phyloP scores from a whole-genome alignment of 2,329 filamentous ascomycete species.

The Fusarium setosum region DNA sequence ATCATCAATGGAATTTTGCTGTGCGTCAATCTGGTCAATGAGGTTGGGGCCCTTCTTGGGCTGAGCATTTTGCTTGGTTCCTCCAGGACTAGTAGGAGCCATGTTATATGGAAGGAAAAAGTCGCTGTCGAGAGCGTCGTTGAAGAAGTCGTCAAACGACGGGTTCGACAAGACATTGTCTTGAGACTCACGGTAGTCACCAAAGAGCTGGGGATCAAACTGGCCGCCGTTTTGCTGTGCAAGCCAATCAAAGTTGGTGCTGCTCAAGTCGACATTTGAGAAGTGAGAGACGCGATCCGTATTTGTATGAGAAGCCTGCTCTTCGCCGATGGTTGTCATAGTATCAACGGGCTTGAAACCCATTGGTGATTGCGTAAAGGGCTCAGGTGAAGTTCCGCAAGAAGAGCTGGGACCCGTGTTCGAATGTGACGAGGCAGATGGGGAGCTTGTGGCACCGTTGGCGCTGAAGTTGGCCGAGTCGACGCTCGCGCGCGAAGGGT shows the following conservation, averaged over 20 bases:
- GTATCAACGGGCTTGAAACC: constrained; percentile 73
- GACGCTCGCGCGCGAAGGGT: constrained; percentile 61
- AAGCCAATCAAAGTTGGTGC: constrained; percentile 77
- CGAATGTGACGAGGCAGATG: constrained; percentile 71
- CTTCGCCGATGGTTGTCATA: constrained; percentile 74
- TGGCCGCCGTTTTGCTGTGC: constrained; percentile 84
- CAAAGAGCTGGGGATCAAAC: constrained; percentile 93
- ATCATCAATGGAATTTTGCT: constrained; percentile 77
- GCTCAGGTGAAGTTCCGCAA: constrained; percentile 83
- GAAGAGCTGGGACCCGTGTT: constrained; percentile 70
- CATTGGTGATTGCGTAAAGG: constrained; percentile 76
- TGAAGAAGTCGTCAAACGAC: constrained; percentile 78
- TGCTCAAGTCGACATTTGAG: constrained; percentile 54
- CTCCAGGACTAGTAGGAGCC: constrained; percentile 57
- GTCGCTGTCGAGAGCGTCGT: constrained; percentile 84
- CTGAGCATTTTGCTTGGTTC: constrained; percentile 34
- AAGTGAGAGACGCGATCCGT: constrained; percentile 50
- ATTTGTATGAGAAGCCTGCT: constrained; percentile 59
- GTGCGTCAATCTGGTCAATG: constrained; percentile 80
- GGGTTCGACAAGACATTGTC: constrained; percentile 78
- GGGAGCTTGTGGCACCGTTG: constrained; percentile 70
- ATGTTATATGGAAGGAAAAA: constrained; percentile 86
- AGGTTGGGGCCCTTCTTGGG: constrained; percentile 71
- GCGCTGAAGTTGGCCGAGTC: constrained; percentile 62
- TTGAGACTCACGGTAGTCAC: constrained; percentile 91